A percentile compares a stretch with the other conserved stretches of the same genome.
Evolutionary conservation across 1,284 basidiomycete genomes (phyloP).

Genomic region (Pholiota adiposa): DNA sequence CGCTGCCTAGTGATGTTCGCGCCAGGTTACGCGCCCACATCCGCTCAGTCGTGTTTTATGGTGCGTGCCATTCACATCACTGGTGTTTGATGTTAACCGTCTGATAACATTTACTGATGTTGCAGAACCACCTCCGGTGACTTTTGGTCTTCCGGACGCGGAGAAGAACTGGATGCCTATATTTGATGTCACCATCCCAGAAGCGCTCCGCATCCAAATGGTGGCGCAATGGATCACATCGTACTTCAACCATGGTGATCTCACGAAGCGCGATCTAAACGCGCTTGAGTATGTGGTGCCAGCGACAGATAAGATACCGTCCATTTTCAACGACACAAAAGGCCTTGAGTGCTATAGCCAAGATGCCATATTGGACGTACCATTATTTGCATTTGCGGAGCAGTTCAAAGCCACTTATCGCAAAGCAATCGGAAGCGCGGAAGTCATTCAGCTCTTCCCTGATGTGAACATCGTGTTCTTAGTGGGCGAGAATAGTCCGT

Average conservation of each 20-base stretch:
- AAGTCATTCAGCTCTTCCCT: background rate
- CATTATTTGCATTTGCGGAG: background rate
- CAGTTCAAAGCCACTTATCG: background rate
- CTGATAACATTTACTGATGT: background rate
- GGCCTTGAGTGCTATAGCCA: background rate
- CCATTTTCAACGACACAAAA: background rate
- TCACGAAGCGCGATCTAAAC: background rate
- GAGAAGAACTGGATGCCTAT: background rate
- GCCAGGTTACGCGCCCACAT: background rate
- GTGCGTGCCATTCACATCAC: background rate
- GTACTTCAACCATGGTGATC: background rate
- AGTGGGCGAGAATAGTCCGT: background rate
- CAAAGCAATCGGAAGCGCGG: background rate
- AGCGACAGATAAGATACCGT: background rate
- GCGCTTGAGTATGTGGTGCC: background rate
- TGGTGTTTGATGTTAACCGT: background rate
- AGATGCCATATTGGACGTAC: background rate
- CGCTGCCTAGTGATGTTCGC: background rate
- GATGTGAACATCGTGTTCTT: background rate
- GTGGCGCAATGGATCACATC: background rate
- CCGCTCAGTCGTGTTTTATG: background rate
- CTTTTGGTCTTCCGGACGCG: background rate
- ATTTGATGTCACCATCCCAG: background rate
- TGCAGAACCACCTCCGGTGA: background rate
- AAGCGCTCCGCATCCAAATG: background rate